Evolutionary conservation across 2,329 filamentous ascomycete species (phyloP), one percentile per base, ranked within the genome.

Genomic region (Colletotrichum sp.): DNA sequence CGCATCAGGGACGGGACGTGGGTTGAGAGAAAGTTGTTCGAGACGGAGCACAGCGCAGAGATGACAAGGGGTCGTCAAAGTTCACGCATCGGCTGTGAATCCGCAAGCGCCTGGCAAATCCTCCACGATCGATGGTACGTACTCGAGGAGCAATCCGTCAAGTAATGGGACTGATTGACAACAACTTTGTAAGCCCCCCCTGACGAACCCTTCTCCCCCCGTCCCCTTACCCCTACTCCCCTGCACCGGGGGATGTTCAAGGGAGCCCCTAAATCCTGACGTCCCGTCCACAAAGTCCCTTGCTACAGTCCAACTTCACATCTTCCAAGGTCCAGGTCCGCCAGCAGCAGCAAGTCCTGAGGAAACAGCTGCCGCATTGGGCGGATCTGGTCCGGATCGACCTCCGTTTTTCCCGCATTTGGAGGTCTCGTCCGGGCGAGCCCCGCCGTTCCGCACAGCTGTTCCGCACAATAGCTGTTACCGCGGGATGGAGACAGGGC

Each of bases 401-500:
- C 69, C 73, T 67, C 73, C 73, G 63, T 25, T 27, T 49, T 72
- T n/a, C 63, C 73, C 69, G 69, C 16, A 72, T 72, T 72, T 32
- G 63, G 73, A 44, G 44, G 69, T 64, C 62, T 76, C n/a, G 9
- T 72, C 73, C 73, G 69, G 64, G 30, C 8, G n/a, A 52, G 55
- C 69, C 57, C 72, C 55, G 55, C 39, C 55, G 25, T 11, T 22
- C 63, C 55, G 25, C 39, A n/a, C 30, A 39, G 68, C 34, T 63
- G 32, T 57, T 55, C 69, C 39, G 39, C 39, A 44, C 19, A 44
- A 44, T 9, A 44, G 12, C 39, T 64, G 44, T 57, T 68, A 72
- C 63, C 27, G 39, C 69, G 57, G 25, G 16, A 76, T 72, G 73
- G 73, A 72, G 63, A 57, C 30, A 13, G 13, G 55, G 39, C 39